phyloP scores from a whole-genome alignment of 1,284 basidiomycete genomes.

The Chondrostereum purpureum region DNA sequence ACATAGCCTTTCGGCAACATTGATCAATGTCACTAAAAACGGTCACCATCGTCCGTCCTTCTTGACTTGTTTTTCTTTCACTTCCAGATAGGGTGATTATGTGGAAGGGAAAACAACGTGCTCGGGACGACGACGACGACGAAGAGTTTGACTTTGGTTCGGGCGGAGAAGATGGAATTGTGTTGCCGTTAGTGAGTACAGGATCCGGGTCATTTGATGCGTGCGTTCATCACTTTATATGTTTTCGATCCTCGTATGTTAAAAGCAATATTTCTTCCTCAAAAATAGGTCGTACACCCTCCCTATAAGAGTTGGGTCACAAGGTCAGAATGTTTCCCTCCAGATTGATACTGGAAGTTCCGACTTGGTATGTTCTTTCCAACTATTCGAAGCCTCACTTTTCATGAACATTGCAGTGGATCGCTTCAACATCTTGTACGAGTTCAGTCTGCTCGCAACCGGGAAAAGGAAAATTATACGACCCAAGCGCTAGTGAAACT shows the following conservation, averaged over 20 bases:
- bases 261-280: too few species aligned
- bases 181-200: constrained; percentile 47
- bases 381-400: too few species aligned
- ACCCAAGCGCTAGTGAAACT: constrained; percentile 36
- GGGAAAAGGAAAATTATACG: constrained; percentile 37
- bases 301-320: constrained; percentile 43
- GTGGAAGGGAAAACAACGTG: neutral
- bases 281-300: constrained; percentile 46
- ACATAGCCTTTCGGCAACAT: too few species aligned
- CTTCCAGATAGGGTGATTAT: too few species aligned
- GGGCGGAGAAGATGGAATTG: constrained; percentile 19
- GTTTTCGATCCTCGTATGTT: too few species aligned
- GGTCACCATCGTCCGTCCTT: too few species aligned
- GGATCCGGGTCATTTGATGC: constrained; percentile 42
- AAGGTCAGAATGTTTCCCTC: constrained; percentile 44
- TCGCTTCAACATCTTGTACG: constrained; percentile 52
- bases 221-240: constrained; percentile 40
- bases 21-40: too few species aligned
- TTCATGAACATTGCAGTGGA: too few species aligned
- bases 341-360: constrained; percentile 75
- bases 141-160: neutral
- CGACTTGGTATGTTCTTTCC: constrained; percentile 37
- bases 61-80: too few species aligned
- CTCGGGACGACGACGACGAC: neutral
- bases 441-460: constrained; percentile 39